Evolutionary conservation across 306 rosid species (phyloP).

Genomic region (Crotalaria pallida): DNA sequence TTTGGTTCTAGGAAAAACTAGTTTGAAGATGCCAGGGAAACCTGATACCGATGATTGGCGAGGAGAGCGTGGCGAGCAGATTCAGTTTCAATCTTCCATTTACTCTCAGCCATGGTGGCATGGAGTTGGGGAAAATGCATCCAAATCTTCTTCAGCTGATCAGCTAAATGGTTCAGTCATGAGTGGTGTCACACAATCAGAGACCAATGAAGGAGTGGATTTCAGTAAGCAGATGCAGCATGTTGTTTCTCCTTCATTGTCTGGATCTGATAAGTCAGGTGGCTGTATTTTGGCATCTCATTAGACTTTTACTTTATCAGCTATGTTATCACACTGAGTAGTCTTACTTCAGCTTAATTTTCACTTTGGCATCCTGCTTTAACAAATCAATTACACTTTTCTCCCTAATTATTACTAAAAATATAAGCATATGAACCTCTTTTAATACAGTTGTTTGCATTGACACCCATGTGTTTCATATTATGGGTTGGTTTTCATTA

Average conservation of each 20-base stretch:
- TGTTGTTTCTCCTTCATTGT: constrained; percentile 37
- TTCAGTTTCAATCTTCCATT: constrained; percentile 36
- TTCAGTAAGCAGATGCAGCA: constrained; percentile 26
- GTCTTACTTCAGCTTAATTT: background rate
- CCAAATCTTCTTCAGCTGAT: constrained; percentile 38
- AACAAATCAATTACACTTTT: background rate
- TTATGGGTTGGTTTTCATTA: background rate
- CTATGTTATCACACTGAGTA: background rate
- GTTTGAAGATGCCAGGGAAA: constrained; percentile 65
- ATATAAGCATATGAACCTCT: background rate
- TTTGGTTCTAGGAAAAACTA: constrained; percentile 30
- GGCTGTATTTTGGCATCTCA: constrained; percentile 6
- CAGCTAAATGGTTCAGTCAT: constrained; percentile 34
- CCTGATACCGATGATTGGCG: constrained; percentile 43
- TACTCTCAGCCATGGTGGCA: constrained; percentile 69
- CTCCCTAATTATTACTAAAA: background rate
- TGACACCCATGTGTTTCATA: background rate
- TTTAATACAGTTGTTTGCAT: background rate
- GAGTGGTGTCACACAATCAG: constrained; percentile 29
- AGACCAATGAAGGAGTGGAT: constrained; percentile 28
- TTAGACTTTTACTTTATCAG: constrained; percentile 8
- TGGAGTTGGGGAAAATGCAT: constrained; percentile 35
- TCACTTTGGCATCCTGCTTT: background rate
- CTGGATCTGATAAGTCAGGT: constrained; percentile 38
- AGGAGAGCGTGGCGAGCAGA: constrained; percentile 24